Evolutionary conservation across 306 rosid species (phyloP).

Genomic region (Vigna reflexopilosa): DNA sequence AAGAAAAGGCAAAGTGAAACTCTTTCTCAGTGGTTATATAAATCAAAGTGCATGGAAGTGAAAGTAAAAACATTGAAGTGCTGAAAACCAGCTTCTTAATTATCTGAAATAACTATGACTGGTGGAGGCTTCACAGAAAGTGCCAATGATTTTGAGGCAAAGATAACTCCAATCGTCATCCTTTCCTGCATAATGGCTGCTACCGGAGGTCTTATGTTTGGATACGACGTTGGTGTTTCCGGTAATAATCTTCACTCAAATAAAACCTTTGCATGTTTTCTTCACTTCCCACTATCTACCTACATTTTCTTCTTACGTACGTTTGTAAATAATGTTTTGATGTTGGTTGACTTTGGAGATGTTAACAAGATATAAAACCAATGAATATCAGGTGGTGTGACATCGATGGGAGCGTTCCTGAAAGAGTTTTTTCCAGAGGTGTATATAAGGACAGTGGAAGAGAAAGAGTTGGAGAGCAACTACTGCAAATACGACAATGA

Average conservation of each 20-base stretch:
- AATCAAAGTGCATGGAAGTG: background rate
- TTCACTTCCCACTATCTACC: no score
- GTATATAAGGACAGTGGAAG: constrained; percentile 44
- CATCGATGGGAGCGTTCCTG: constrained; percentile 65
- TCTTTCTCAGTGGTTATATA: background rate
- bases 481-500: constrained; percentile 73
- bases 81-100: background rate
- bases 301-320: no score
- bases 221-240: constrained; percentile 86
- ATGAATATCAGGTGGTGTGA: constrained; percentile 62
- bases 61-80: background rate
- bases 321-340: no score
- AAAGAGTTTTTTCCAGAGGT: constrained; percentile 66
- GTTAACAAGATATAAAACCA: no score
- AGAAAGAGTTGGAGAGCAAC: constrained; percentile 45
- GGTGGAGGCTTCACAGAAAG: constrained; percentile 58
- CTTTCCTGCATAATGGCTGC: constrained; percentile 90
- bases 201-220: constrained; percentile 95
- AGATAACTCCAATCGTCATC: constrained; percentile 81
- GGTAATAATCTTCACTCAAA: constrained; percentile 43
- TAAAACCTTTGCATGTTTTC: background rate
- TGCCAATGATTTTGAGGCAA: constrained; percentile 65
- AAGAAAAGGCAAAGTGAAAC: constrained; percentile 14
- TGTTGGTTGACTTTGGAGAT: no score
- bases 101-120: constrained; percentile 53